Evolutionary conservation across 129 eudicot genomes (phyloP).

Genomic region (Glebionis coronaria): DNA sequence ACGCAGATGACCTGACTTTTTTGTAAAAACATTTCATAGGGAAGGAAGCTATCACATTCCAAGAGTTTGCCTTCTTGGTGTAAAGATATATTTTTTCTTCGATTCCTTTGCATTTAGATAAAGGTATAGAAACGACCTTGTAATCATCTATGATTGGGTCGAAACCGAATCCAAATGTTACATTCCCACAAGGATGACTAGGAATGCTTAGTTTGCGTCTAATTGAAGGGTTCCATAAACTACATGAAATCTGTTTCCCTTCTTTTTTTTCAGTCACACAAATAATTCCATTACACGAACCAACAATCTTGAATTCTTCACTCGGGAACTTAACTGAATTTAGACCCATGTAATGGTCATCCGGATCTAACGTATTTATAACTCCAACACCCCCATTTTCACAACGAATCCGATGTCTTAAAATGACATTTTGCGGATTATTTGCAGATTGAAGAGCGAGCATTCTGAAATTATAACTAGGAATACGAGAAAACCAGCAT

Average conservation of each 20-base stretch:
- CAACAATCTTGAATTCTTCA: not conserved
- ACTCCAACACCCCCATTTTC: not conserved
- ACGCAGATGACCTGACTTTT: too few relatives aligned
- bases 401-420: not conserved
- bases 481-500: constrained; percentile 8
- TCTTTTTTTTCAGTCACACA: not conserved
- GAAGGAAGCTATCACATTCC: too few relatives aligned
- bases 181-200: too few relatives aligned
- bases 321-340: not conserved
- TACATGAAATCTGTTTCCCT: not conserved
- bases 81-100: too few relatives aligned
- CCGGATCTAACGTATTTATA: not conserved
- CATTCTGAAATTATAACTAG: not conserved
- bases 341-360: not conserved
- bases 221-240: not conserved
- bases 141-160: too few relatives aligned
- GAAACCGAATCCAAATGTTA: not conserved
- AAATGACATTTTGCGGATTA: not conserved
- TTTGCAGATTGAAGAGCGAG: not conserved
- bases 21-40: too few relatives aligned
- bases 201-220: not conserved
- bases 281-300: constrained; percentile 11
- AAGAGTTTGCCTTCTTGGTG: too few relatives aligned
- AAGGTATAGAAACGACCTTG: too few relatives aligned
- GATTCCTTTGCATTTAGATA: too few relatives aligned